Evolutionary conservation across 169 alveolate genomes (phyloP).

Genomic region (Plasmodium falciparum): DNA sequence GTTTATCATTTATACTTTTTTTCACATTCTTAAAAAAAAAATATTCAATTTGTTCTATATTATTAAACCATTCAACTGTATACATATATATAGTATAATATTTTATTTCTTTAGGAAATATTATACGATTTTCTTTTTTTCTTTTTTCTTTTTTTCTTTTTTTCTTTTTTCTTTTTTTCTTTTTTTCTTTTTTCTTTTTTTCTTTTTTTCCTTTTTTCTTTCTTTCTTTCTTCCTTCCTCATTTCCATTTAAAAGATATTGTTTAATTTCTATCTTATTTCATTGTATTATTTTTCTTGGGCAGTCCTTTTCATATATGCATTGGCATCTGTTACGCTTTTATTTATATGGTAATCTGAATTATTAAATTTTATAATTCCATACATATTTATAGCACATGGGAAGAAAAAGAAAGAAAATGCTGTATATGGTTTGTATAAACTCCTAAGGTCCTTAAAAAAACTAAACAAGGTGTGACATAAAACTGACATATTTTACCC

Average conservation of each 20-base stretch:
- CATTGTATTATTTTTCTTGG: conserved; percentile 3
- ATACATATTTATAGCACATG: conserved; percentile 70
- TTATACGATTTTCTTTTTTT: too few relatives aligned
- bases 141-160: not conserved
- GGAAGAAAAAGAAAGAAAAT: conserved; percentile 74
- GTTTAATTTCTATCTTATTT: not conserved
- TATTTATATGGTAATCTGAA: conserved; percentile 33
- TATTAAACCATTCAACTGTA: too few relatives aligned
- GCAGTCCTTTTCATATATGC: conserved; percentile 22
- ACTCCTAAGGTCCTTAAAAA: conserved; percentile 54
- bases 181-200: too few relatives aligned
- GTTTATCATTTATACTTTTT: too few relatives aligned
- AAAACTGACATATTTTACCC: conserved; percentile 46
- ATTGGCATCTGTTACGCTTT: conserved; percentile 28
- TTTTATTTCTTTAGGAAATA: too few relatives aligned
- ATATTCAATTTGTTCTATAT: too few relatives aligned
- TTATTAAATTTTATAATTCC: conserved; percentile 67
- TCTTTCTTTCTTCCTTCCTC: conserved; percentile 2
- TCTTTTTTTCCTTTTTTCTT: too few relatives aligned
- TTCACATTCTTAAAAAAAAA: too few relatives aligned
- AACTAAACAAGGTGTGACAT: conserved; percentile 54
- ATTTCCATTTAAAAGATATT: not conserved
- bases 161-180: too few relatives aligned
- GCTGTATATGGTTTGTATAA: conserved; percentile 76
- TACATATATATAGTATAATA: too few relatives aligned